Base-by-base conservation (phyloP, 1,284 basidiomycete genomes). In the Anthracocystis panici-leucophaei region DNA sequence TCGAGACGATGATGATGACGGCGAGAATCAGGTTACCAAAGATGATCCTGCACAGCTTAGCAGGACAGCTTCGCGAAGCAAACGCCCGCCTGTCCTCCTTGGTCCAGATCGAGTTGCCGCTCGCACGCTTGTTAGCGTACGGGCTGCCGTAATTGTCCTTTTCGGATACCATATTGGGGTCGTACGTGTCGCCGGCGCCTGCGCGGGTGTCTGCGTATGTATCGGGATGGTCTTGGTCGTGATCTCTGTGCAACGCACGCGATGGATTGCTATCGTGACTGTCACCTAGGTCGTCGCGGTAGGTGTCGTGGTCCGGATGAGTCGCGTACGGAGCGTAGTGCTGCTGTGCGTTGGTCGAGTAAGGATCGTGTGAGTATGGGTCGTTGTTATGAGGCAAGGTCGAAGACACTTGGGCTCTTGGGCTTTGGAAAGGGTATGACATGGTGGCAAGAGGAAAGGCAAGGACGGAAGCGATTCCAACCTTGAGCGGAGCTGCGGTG, bases 51-150 rank as follows among this genome's bases (percentile, higher is more conserved):
- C 73, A 70, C 35, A 84, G 61, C 60, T 81, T 80, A 59, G 72
- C 66, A 33, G 77, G 65, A n/a, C 54, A 55, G 55, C 75, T 77
- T 29, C 80, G 71, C 8, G 66, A 64, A 29, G 65, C 52, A 38
- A 83, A 79, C 11, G 79, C 77, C 5, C 79, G 65, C 42, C 70
- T 80, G 62, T 84, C 80, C 10, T 78, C 80, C 23, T 53, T 63
- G 12, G 68, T 75, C 80, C 81, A 84, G 61, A 84, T 84, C 60
- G 80, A 69, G 52, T 80, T 80, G 29, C 78, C 70, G 25, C 73
- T 67, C 25, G 74, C 73, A 20, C 67, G 62, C 29, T 74, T 67
- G 40, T 65, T 59, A 31, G 58, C 54, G 29, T 69, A 68, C 29
- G 57, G 61, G 29, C 51, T 58, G 33, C 52, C 57, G 20, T 59